Percentiles rank a stretch among this genome's conserved stretches.
phyloP scores from a whole-genome alignment of 768 basidiomycete genomes.

The Leccinum variicolor region DNA sequence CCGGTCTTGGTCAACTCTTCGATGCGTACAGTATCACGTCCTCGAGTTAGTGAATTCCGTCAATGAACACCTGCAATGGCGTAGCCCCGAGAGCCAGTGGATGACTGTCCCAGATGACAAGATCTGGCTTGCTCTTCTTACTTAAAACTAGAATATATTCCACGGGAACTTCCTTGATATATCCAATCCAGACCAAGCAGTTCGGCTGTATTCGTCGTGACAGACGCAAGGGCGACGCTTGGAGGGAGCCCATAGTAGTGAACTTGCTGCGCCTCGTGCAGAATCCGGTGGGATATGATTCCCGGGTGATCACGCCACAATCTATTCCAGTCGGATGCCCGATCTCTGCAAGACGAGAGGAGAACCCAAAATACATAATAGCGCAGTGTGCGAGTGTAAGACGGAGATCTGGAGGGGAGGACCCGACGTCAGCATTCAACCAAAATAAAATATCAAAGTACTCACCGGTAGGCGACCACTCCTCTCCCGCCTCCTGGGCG shows the following conservation, averaged over 20 bases:
- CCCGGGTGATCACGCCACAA: conserved; percentile 9
- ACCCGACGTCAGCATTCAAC: background rate
- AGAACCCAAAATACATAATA: background rate
- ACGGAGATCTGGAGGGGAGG: background rate
- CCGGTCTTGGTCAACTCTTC: too few relatives aligned
- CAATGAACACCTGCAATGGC: too few relatives aligned
- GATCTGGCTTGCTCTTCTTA: too few relatives aligned
- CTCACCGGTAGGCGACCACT: conserved; percentile 59
- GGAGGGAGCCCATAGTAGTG: conserved; percentile 72
- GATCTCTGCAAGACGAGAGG: conserved; percentile 5
- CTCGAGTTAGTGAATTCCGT: too few relatives aligned
- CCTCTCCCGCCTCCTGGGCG: conserved; percentile 20
- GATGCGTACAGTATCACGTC: too few relatives aligned
- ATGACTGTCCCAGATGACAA: too few relatives aligned
- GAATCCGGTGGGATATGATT: conserved; percentile 60
- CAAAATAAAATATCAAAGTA: background rate
- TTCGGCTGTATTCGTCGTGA: too few relatives aligned
- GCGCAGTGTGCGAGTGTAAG: background rate
- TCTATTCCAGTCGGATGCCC: background rate
- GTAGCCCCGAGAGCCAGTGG: too few relatives aligned
- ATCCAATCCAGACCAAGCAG: too few relatives aligned
- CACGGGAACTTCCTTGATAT: too few relatives aligned
- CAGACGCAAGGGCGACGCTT: too few relatives aligned
- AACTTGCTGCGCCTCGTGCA: conserved; percentile 83
- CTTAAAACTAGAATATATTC: too few relatives aligned